phyloP scores from a whole-genome alignment of 345 rosid genomes.

The Eucalyptus globulus region DNA sequence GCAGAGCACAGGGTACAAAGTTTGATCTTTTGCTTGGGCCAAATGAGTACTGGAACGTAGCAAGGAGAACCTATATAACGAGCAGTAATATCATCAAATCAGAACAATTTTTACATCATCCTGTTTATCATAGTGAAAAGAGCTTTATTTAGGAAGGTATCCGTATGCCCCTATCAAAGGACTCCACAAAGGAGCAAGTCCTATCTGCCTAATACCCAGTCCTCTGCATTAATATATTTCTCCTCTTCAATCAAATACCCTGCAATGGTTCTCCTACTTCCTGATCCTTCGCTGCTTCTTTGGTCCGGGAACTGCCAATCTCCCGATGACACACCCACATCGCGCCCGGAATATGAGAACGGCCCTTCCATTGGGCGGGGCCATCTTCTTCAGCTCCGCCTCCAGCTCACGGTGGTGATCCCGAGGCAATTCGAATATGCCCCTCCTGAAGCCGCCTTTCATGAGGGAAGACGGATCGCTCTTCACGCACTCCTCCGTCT shows the following conservation, averaged over 20 bases:
- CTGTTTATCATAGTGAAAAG: background rate
- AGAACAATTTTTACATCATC: background rate
- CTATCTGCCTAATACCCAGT: background rate
- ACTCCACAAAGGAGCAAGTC: background rate
- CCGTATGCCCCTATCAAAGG: background rate
- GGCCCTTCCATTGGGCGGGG: constrained; percentile 5
- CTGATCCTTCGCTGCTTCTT: constrained; percentile 64
- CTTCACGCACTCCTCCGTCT: constrained; percentile 90
- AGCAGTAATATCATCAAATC: background rate
- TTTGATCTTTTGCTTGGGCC: background rate
- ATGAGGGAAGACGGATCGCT: background rate
- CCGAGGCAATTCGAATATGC: constrained; percentile 50
- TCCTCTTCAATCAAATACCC: background rate
- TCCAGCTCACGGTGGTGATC: background rate
- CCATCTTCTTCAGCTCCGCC: constrained; percentile 9
- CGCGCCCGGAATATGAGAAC: constrained; percentile 1
- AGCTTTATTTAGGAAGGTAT: background rate
- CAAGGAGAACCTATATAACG: background rate
- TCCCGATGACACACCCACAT: constrained; percentile 41
- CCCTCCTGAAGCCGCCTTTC: constrained; percentile 35
- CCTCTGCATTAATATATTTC: background rate
- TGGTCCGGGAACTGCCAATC: constrained; percentile 76
- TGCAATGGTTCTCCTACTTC: background rate
- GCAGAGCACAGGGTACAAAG: background rate
- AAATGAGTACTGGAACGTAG: background rate